These are phyloP conservation scores for Rutstroemia sydowiana DNA, from an alignment of 2,329 filamentous ascomycete genomes.

Conservation along the genomic window DNA sequence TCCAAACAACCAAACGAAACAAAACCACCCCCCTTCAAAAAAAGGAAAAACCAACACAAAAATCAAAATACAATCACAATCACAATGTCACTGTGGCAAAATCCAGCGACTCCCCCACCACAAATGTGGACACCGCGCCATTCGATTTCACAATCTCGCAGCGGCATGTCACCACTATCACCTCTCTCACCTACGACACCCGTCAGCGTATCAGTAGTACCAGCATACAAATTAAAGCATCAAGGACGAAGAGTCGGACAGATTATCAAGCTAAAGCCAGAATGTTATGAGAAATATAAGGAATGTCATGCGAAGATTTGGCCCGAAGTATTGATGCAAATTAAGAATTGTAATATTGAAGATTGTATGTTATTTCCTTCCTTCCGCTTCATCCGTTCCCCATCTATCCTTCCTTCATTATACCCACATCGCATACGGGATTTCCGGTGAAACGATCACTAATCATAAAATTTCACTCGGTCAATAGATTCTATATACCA, in stretches of 20 bases:
- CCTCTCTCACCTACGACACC: not conserved
- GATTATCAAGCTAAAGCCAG: constrained; percentile 64
- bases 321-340: constrained; percentile 71
- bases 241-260: constrained; percentile 57
- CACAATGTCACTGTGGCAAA: no score
- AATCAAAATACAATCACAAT: no score
- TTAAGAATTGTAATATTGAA: constrained; percentile 65
- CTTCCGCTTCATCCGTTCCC: not conserved
- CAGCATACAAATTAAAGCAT: constrained; percentile 27
- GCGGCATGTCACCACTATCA: not conserved
- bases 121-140: not conserved
- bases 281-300: constrained; percentile 62
- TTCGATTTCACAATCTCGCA: not conserved
- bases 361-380: constrained; percentile 49
- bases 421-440: not conserved
- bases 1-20: no score
- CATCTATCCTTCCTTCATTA: not conserved
- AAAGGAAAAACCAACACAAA: no score
- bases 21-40: no score
- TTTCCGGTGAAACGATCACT: not conserved
- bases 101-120: not conserved
- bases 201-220: constrained; percentile 6
- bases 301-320: constrained; percentile 66
- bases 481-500: constrained; percentile 63
- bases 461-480: not conserved